These are phyloP conservation scores for Claviceps lovelessii DNA, from an alignment of 2,329 filamentous ascomycete genomes.

Conservation along the genomic window DNA sequence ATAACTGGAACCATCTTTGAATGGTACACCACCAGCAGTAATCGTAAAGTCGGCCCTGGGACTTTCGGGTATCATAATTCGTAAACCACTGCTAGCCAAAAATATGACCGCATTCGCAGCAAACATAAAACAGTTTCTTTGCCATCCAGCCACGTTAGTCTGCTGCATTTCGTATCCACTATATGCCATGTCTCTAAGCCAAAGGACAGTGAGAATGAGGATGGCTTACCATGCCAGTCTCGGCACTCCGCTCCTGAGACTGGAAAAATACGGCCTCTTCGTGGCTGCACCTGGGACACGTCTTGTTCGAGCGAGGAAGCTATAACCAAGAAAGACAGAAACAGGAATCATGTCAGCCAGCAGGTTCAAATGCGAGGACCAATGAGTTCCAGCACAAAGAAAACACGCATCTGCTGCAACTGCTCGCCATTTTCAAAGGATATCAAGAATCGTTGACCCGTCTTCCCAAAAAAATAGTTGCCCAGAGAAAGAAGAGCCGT, in stretches of 20 bases:
- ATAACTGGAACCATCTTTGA: background rate
- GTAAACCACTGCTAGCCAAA: constrained; percentile 37
- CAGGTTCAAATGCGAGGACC: constrained; percentile 14
- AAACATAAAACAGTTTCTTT: constrained; percentile 92
- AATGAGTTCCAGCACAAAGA: constrained; percentile 14
- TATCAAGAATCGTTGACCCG: background rate
- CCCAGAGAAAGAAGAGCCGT: background rate
- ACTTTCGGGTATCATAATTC: constrained; percentile 3
- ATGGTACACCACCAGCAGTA: background rate
- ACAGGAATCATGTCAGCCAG: constrained; percentile 28
- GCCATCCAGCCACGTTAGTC: constrained; percentile 6
- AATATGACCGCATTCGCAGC: constrained; percentile 83
- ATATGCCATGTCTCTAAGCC: background rate
- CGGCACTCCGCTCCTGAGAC: constrained; percentile 89
- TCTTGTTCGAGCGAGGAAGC: constrained; percentile 80
- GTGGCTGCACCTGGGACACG: constrained; percentile 72
- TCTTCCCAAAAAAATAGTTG: background rate
- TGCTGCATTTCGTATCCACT: background rate
- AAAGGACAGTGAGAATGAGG: background rate
- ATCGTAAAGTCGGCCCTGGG: background rate
- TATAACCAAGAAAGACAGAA: constrained; percentile 31
- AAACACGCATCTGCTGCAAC: constrained; percentile 8
- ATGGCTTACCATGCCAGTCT: constrained; percentile 85
- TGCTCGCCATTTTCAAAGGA: background rate
- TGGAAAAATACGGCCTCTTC: constrained; percentile 96